These are phyloP conservation scores for Paramecium octaurelia DNA, from an alignment of 73 alveolate species.

Conservation along the genomic window DNA sequence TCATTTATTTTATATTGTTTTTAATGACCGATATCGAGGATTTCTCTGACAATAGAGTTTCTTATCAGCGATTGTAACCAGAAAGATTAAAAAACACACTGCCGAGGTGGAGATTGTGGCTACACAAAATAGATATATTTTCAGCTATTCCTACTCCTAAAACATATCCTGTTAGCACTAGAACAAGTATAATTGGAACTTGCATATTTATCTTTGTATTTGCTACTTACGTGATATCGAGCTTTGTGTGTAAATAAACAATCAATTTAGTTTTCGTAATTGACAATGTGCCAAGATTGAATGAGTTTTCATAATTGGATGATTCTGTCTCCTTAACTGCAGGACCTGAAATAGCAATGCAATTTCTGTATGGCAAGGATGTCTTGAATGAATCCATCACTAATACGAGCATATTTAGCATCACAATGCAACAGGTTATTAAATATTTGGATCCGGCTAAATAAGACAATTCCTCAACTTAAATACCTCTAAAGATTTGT, in stretches of 20 bases:
- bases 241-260: not conserved
- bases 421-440: constrained; percentile 13
- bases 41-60: not conserved
- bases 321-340: not conserved
- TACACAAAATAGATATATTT: constrained; percentile 39
- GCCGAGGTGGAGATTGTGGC: not conserved
- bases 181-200: constrained; percentile 44
- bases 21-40: not conserved
- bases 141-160: constrained; percentile 54
- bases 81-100: not conserved
- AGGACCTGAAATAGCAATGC: constrained; percentile 46
- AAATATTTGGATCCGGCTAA: not conserved
- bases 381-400: not conserved
- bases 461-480: not conserved
- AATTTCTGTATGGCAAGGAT: constrained; percentile 25
- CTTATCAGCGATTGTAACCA: not conserved
- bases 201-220: not conserved
- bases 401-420: not conserved
- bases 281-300: constrained; percentile 52
- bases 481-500: not conserved
- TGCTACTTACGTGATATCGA: not conserved
- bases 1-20: not conserved
- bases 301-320: not conserved
- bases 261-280: not conserved
- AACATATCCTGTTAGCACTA: constrained; percentile 59